Evolutionary conservation across 768 basidiomycete genomes (phyloP).

Genomic region (Russula sp.): DNA sequence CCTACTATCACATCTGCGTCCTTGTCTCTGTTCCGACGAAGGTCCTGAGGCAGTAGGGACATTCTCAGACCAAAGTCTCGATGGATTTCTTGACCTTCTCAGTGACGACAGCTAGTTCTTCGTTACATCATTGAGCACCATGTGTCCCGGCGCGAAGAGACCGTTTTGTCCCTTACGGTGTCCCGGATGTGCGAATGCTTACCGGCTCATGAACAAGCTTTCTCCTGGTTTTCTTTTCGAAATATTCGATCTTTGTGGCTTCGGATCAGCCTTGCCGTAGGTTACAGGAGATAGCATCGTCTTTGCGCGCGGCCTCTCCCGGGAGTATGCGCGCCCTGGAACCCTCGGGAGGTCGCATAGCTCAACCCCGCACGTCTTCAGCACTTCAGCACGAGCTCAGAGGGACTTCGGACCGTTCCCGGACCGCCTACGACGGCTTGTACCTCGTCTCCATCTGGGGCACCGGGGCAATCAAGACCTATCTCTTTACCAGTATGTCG

Average conservation of each 20-base stretch:
- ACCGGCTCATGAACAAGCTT: background rate
- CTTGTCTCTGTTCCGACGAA: too few relatives aligned
- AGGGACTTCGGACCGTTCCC: too few relatives aligned
- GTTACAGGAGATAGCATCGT: background rate
- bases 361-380: too few relatives aligned
- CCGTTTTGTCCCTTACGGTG: conserved; percentile 3
- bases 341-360: too few relatives aligned
- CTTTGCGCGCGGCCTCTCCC: background rate
- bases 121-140: background rate
- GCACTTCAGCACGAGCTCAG: too few relatives aligned
- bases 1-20: too few relatives aligned
- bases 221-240: conserved; percentile 1
- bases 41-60: too few relatives aligned
- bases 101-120: background rate
- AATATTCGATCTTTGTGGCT: background rate
- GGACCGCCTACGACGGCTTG: too few relatives aligned
- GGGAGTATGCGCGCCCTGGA: background rate
- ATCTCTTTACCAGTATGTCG: background rate
- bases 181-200: background rate
- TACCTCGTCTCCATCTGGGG: background rate
- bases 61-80: too few relatives aligned
- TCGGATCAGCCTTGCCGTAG: background rate
- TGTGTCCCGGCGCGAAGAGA: background rate
- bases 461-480: background rate
- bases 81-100: too few relatives aligned